Base-by-base conservation (phyloP, 306 rosid species). In the Ormosia emarginata region DNA sequence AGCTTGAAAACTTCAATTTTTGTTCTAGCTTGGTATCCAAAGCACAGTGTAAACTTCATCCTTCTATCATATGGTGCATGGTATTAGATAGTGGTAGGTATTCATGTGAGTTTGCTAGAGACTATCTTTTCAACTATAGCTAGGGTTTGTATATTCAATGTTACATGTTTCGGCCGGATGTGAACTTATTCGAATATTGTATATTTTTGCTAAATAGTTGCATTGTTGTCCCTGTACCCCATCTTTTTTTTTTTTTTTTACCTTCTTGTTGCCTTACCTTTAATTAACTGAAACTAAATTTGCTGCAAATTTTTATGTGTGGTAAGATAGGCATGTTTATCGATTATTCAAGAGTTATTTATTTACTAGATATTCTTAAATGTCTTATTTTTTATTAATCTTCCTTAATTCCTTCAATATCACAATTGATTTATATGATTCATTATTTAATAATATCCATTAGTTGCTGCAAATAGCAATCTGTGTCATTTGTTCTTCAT, bases 121-220 rank as follows among this genome's bases (percentile, higher is more conserved):
- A n/a, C 66, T 18, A 50, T 9, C 32, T 41, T 62, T 61, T 71
- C 46, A 43, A 61, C 67, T 74, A 34, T 47, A 44, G 15, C 69
- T 86, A 83, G 86, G 91, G 88, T 80, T 83, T 80, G 7, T 67
- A 58, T 71, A 24, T 75, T 46, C 17, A 13, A 62, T 14, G 56
- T 7, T 17, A 7, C 78, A 65, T 77, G 61, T 67, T 79, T 79
- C 3, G 2, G 18, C 74, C 3, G 2, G 18, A 43, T 80, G 75
- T 71, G 4, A 15, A 39, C 34, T 8, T 71, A 57, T n/a, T 41
- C 34, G 7, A 8, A 17, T 72, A 43, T 76, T 37, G 32, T 15
- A 0, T 58, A 3, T 12, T 56, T 8, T 53, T 62, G 40, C 40
- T 32, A 32, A 73, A 57, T 83, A 64, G 57, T 47, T 50, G 43